Conservation (phyloP, 1,284 basidiomycete genomes). For the Hemileia vastatrix region DNA sequence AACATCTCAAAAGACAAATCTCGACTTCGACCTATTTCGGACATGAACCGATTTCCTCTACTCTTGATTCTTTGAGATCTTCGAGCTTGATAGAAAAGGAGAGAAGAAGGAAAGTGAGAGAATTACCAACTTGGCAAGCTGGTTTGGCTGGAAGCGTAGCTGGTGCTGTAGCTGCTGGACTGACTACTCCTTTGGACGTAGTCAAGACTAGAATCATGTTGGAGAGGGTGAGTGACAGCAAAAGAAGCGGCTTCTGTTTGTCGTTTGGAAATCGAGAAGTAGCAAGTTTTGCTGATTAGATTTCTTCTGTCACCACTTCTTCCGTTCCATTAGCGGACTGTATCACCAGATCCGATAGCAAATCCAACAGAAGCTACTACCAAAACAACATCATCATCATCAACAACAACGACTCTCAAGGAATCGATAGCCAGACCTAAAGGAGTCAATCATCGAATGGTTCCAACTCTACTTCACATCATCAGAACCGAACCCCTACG, state of each 20-base stretch:
- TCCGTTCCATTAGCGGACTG: background rate
- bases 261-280: background rate
- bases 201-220: slow-evolving; percentile 96
- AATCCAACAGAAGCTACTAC: too few species aligned
- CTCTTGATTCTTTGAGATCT: slow-evolving; percentile 48
- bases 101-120: background rate
- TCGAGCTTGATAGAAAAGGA: background rate
- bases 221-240: slow-evolving; percentile 57
- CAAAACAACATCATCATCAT: too few species aligned
- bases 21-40: slow-evolving; percentile 44
- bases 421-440: slow-evolving; percentile 11
- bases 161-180: slow-evolving; percentile 74
- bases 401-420: slow-evolving; percentile 46
- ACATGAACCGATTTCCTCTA: slow-evolving; percentile 47
- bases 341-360: too few species aligned
- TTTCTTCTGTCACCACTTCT: background rate
- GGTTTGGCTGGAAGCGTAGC: slow-evolving; percentile 83
- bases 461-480: too few species aligned
- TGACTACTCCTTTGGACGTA: slow-evolving; percentile 94
- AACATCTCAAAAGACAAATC: slow-evolving; percentile 85
- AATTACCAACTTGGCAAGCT: slow-evolving; percentile 52
- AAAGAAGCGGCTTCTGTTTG: background rate
- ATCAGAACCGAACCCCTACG: slow-evolving; percentile 60
- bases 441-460: too few species aligned
- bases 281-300: too few species aligned